Evolutionary conservation across 1,139 yeast species (phyloP), one percentile per base, ranked within the genome.

Genomic region (Nakaseomyces nivariensis): DNA sequence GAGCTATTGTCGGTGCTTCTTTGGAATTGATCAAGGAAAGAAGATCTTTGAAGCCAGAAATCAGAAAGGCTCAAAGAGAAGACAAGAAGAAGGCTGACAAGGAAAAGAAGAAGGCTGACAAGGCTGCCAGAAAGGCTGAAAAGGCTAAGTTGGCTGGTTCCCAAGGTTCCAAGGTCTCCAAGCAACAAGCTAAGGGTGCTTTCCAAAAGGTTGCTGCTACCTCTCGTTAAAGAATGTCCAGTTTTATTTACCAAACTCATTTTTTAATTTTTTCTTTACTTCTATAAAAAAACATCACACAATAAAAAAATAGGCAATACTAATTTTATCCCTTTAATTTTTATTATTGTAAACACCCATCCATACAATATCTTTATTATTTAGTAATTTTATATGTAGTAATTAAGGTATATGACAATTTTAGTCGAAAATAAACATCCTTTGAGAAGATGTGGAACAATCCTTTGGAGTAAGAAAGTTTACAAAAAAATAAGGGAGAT

Each of bases 1-100:
- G 98, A 84, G 96, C 95, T 62, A 85, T 92, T 72, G 97, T 90
- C 66, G 98, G 99, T 82, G 98, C 97, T 73, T 86, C 97, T 70
- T 81, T 92, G 70, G 98, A 92, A 66, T 85, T 88, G 74, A 92
- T 92, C 79, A 89, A 87, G 81, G 96, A 92, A 82, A 88, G 95
- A 84, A 89, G 97, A 79, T 70, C 85, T 67, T 79, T 82, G 74
- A 87, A 90, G 79, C 96, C 98, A 73, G 92, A 90, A 75, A 92
- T 85, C 72, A 94, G 97, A 82, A 87, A 89, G 82, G 96, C 96
- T 69, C 85, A 90, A 71, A 92, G 97, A 82, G 94, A 88, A 59
- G 84, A 81, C 72, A 88, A 90, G 75, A 77, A 82, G 71, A 83
- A 83, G 71, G 84, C 82, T 75, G 96, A 88, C 74, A 90, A 90